Evolutionary conservation across 495 filamentous ascomycete species (phyloP).

Genomic region (Neurospora pannonica): DNA sequence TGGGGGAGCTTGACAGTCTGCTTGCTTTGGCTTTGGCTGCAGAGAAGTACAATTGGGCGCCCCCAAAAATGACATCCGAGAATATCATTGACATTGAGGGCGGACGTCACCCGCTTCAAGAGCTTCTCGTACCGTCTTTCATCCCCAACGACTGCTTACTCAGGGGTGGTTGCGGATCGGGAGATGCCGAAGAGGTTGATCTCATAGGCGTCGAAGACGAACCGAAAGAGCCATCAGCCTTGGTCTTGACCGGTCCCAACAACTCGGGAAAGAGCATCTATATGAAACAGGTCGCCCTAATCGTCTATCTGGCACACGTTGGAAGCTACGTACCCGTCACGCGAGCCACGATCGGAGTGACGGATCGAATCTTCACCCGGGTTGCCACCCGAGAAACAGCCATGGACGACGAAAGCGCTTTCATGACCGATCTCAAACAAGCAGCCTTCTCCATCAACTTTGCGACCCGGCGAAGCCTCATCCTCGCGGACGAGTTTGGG

Average conservation of each 20-base stretch:
- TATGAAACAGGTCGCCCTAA: constrained; percentile 90
- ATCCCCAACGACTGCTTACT: constrained; percentile 74
- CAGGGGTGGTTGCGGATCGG: constrained; percentile 47
- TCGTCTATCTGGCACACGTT: constrained; percentile 87
- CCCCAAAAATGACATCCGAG: constrained; percentile 58
- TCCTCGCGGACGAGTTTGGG: constrained; percentile 92
- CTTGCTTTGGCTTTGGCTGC: constrained; percentile 75
- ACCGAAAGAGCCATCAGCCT: constrained; percentile 50
- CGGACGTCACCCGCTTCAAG: constrained; percentile 87
- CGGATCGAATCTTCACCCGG: constrained; percentile 86
- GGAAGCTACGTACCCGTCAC: constrained; percentile 86
- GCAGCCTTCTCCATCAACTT: constrained; percentile 70
- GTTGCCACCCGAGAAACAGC: constrained; percentile 83
- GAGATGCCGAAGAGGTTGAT: constrained; percentile 1
- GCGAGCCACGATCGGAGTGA: constrained; percentile 70
- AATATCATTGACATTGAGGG: constrained; percentile 71
- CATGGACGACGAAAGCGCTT: constrained; percentile 78
- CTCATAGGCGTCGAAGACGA: background rate
- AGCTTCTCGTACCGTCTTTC: constrained; percentile 75
- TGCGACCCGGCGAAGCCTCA: constrained; percentile 64
- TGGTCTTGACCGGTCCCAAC: constrained; percentile 87
- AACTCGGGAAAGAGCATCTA: constrained; percentile 96
- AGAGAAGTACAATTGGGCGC: constrained; percentile 58
- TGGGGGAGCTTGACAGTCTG: constrained; percentile 84
- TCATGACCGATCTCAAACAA: constrained; percentile 89